Conservation (phyloP, 192 early-diverging fungal genomes). For the Gryganskiella cystojenkinii region DNA sequence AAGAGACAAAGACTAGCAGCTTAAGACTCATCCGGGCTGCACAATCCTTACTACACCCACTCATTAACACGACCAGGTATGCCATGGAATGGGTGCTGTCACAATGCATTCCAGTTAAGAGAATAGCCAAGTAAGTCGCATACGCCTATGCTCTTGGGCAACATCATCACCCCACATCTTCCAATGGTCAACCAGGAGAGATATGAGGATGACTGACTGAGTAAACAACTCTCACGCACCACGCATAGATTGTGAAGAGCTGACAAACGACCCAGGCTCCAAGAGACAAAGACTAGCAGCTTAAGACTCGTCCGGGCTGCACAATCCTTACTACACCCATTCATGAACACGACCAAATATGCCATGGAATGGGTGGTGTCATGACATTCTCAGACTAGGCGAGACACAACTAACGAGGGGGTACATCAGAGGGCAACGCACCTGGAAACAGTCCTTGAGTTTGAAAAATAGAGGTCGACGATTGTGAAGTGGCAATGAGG, state of each 20-base stretch:
- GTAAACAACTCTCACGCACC: slow-evolving; percentile 44
- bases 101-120: no score
- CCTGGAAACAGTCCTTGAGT: slow-evolving; percentile 23
- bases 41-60: slow-evolving; percentile 48
- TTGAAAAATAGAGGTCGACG: slow-evolving; percentile 7
- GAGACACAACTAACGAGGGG: slow-evolving; percentile 1
- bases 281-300: slow-evolving; percentile 51
- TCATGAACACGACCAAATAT: slow-evolving; percentile 47
- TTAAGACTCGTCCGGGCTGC: slow-evolving; percentile 52
- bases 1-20: slow-evolving; percentile 51
- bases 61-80: slow-evolving; percentile 46
- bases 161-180: slow-evolving; percentile 34
- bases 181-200: slow-evolving; percentile 46
- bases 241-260: slow-evolving; percentile 49
- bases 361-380: slow-evolving; percentile 42
- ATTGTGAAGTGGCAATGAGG: slow-evolving; percentile 13
- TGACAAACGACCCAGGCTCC: slow-evolving; percentile 43
- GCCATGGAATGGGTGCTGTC: slow-evolving; percentile 34
- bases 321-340: slow-evolving; percentile 47
- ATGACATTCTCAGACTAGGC: slow-evolving; percentile 25
- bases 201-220: slow-evolving; percentile 42
- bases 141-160: slow-evolving; percentile 48
- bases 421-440: slow-evolving; percentile 15
- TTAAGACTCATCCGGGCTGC: slow-evolving; percentile 52
- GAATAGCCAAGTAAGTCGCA: slow-evolving; percentile 27